Base-by-base conservation (phyloP, 805 yeast species). In the Blastobotrys robertii region DNA sequence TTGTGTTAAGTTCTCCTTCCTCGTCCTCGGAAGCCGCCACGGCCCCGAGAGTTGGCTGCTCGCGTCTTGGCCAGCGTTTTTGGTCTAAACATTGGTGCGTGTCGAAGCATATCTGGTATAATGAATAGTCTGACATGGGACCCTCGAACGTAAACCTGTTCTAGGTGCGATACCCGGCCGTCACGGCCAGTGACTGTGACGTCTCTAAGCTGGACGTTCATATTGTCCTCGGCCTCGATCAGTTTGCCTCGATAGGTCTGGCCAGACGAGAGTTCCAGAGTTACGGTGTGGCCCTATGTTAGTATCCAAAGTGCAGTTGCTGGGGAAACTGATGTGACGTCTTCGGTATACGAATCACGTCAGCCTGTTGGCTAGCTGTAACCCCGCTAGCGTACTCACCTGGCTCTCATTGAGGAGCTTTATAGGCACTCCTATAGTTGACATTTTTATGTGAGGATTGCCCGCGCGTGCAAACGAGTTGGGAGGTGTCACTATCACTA, bases 61-160 rank as follows among this genome's bases (percentile, higher is more conserved):
- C 58, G 42, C 19, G 53, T 51, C 37, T 52, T 46, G 35, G 57
- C 58, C 30, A 53, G 41, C 19, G 57, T 50, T 37, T 52, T 56
- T 4, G 67, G 66, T 38, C 77, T 79, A 54, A 90, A 81, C 79
- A 88, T 75, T 10, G 97, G 97, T 1, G 97, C 96, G 58, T 86
- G 77, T 54, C 72, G 74, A 41, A 90, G 70, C 63, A 88, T 79
- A 40, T 90, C 97, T 0, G 98, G 98, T 4, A 92, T 79, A 14
- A 81, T 76, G 49, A 92, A 73, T 61, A 86, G 81, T 47, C 87
- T 74, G 16, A 90, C 77, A 64, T 84, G 88, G 1, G 95, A 85
- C 1, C 98, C 98, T 54, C 98, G 75, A 3, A 90, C 77, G 59
- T 85, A 88, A 3, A 87, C 94, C 53, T 82, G 85, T 49, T 83